Evolutionary conservation across 495 filamentous ascomycete genomes (phyloP), one percentile per base, ranked within the genome.

Genomic region (Tuber microsphaerosporum): DNA sequence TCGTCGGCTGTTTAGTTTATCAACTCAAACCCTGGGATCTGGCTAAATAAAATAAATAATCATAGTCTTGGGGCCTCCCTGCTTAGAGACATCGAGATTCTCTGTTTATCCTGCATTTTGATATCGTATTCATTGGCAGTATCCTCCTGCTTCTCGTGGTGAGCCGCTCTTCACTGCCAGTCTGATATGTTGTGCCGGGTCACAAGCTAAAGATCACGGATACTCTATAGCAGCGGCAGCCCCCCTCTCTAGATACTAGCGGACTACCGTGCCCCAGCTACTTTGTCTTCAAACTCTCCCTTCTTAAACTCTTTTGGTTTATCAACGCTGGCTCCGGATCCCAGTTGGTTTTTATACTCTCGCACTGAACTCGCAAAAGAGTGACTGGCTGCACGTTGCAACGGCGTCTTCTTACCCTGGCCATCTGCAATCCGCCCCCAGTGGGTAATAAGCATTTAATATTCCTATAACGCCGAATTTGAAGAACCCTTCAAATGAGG

Each of bases 401-500:
- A 72, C 70, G 75, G 56, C 61, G 70, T 71, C 65, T 71, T 75
- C 39, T 74, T 61, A 61, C 77, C 75, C 72, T 12, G 72, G 71
- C 65, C 71, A 46, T 39, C 39, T 68, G 31, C 51, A 65, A 41
- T 65, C 56, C 65, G 68, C 71, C 75, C 69, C 71, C 69, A 78
- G 71, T 74, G 51, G 70, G 72, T 79, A 78, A 68, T 77, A 79
- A 70, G 37, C 71, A 43, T 77, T 42, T 75, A 43, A 69, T 79
- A 73, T 79, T 75, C 73, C 31, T 31, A 61, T 78, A 75, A 73
- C 75, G 69, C 68, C 56, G 56, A 74, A 43, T 71, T 39, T 46
- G 74, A 76, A 74, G 76, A 78, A 73, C 41, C 48, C 69, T 75
- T 80, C 77, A 75, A 80, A 81, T 81, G 80, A 81, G 80, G 74